Conservation (phyloP, 1,284 basidiomycete genomes). For the Boletus hoseneyae region DNA sequence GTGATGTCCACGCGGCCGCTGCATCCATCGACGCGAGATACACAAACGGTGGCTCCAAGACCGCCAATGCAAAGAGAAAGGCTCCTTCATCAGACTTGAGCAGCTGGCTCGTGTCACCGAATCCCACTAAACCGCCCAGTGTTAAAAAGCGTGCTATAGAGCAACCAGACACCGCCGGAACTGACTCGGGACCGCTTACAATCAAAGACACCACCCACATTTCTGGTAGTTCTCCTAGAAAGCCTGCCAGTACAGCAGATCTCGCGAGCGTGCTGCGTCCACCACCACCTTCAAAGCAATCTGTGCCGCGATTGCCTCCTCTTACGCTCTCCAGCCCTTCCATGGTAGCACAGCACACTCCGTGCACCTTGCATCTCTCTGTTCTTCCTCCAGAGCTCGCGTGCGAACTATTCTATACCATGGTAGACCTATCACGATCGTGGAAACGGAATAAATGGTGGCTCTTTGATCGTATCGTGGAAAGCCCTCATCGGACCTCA, state of each 20-base stretch:
- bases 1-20: slow-evolving; percentile 61
- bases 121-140: slow-evolving; percentile 20
- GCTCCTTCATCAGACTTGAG: slow-evolving; percentile 46
- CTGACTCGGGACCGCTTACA: background rate
- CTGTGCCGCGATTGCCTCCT: slow-evolving; percentile 45
- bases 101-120: slow-evolving; percentile 47
- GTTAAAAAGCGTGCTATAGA: slow-evolving; percentile 22
- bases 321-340: slow-evolving; percentile 54
- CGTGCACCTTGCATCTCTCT: slow-evolving; percentile 72
- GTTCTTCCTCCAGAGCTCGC: slow-evolving; percentile 70
- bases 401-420: slow-evolving; percentile 64
- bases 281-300: slow-evolving; percentile 42
- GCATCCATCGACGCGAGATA: slow-evolving; percentile 33
- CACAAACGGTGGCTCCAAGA: slow-evolving; percentile 13
- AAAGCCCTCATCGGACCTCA: slow-evolving; percentile 79
- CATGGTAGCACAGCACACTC: slow-evolving; percentile 66
- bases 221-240: slow-evolving; percentile 18
- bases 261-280: slow-evolving; percentile 57
- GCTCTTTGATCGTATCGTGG: slow-evolving; percentile 77
- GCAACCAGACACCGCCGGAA: background rate
- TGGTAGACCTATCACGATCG: slow-evolving; percentile 56
- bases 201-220: slow-evolving; percentile 22
- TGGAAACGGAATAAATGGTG: slow-evolving; percentile 84
- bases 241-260: slow-evolving; percentile 40
- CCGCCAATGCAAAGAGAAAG: slow-evolving; percentile 35